These are phyloP conservation scores for Dillenia turbinata DNA, from an alignment of 164 flowering plant species.

Conservation along the genomic window DNA sequence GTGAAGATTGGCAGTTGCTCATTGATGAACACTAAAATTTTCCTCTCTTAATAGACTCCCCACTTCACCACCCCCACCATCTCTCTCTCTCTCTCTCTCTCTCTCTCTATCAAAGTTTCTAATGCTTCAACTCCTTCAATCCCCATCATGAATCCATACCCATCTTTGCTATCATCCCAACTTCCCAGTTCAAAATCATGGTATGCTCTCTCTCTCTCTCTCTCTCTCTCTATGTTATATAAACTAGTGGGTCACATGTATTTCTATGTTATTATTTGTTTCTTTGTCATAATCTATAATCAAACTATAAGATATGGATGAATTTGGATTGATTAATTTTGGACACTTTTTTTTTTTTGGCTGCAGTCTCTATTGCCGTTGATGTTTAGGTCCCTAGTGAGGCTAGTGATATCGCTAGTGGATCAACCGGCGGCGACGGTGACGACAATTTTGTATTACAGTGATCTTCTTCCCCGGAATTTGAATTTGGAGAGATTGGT, in stretches of 20 bases:
- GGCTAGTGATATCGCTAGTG: constrained; percentile 33
- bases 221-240: not conserved
- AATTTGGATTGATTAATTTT: not conserved
- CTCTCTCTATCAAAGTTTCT: not conserved
- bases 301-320: too few relatives aligned
- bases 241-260: not conserved
- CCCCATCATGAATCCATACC: too few relatives aligned
- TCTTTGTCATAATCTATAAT: too few relatives aligned
- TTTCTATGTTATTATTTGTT: too few relatives aligned
- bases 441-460: constrained; percentile 51
- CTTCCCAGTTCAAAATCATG: constrained; percentile 13
- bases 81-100: not conserved
- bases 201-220: constrained; percentile 14
- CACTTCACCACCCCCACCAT: too few relatives aligned
- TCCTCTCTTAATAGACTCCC: too few relatives aligned
- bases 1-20: constrained; percentile 7
- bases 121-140: too few relatives aligned
- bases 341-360: not conserved
- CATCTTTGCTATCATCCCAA: not conserved
- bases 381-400: constrained; percentile 48
- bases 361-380: constrained; percentile 39
- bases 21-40: too few relatives aligned
- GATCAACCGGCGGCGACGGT: constrained; percentile 37
- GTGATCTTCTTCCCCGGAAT: constrained; percentile 53
- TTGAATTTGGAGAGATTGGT: constrained; percentile 36